Conservation (phyloP, 164 flowering plant species). For the Piper betle region DNA sequence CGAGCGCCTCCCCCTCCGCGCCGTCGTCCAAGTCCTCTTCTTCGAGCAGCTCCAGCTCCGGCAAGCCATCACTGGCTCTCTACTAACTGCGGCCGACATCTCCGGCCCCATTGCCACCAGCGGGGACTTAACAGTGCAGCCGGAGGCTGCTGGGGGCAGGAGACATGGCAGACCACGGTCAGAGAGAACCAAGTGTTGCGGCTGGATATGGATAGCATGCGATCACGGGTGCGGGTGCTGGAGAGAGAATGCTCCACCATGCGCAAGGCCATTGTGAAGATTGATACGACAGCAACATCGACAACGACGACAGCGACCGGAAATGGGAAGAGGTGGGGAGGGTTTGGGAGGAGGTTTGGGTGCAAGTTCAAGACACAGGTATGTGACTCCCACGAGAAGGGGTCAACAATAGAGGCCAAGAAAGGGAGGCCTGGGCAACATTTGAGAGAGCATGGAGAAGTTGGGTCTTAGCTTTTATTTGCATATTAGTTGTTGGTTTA, state of each 20-base stretch:
- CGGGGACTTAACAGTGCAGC: conserved; percentile 5
- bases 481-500: no score
- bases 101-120: conserved; percentile 19
- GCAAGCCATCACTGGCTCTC: conserved; percentile 73
- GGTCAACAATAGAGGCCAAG: conserved; percentile 40
- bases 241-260: conserved; percentile 82
- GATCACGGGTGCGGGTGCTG: conserved; percentile 76
- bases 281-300: conserved; percentile 26
- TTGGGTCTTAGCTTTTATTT: background rate
- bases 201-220: conserved; percentile 89
- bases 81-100: conserved; percentile 42
- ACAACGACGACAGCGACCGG: conserved; percentile 17
- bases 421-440: conserved; percentile 14
- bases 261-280: conserved; percentile 69
- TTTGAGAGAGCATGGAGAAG: background rate
- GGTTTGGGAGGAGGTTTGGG: conserved; percentile 49
- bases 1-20: conserved; percentile 83
- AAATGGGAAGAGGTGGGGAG: conserved; percentile 27
- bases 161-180: conserved; percentile 54
- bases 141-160: conserved; percentile 20
- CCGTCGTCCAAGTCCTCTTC: conserved; percentile 85
- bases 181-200: conserved; percentile 86
- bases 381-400: conserved; percentile 77
- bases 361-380: conserved; percentile 96
- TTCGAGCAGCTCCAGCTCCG: conserved; percentile 97